Percentiles rank a stretch among this genome's conserved stretches.
phyloP scores from a whole-genome alignment of 371 early-diverging fungal species.

The Mucor ambiguus region DNA sequence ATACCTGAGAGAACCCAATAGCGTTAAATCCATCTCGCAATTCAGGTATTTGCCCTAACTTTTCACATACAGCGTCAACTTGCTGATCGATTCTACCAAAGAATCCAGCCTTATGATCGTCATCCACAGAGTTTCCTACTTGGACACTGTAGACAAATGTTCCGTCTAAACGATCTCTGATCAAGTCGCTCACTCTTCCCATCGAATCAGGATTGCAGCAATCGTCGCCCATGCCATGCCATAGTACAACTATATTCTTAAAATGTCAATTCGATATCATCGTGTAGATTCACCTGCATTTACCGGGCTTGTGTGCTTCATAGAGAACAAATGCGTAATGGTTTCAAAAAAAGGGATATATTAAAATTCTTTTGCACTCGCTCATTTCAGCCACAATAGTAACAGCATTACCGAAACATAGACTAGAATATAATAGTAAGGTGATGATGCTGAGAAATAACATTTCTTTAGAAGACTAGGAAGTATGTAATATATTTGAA shows the following conservation, averaged over 20 bases:
- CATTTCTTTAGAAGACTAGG: slow-evolving; percentile 4
- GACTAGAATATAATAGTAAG: slow-evolving; percentile 11
- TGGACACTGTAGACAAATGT: slow-evolving; percentile 78
- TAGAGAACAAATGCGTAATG: not conserved
- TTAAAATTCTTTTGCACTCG: not conserved
- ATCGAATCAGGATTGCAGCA: slow-evolving; percentile 76
- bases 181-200: slow-evolving; percentile 56
- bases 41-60: slow-evolving; percentile 55
- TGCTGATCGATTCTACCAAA: slow-evolving; percentile 82
- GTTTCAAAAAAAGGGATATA: not conserved
- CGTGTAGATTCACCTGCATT: not conserved
- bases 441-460: not conserved
- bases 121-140: slow-evolving; percentile 60
- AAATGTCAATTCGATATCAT: not conserved
- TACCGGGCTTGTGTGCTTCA: slow-evolving; percentile 15
- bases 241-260: slow-evolving; percentile 60
- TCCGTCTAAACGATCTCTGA: slow-evolving; percentile 62
- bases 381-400: slow-evolving; percentile 15
- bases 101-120: slow-evolving; percentile 81
- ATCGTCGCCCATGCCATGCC: slow-evolving; percentile 94
- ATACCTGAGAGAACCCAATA: slow-evolving; percentile 92
- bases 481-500: not conserved
- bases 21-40: slow-evolving; percentile 82
- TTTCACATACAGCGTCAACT: slow-evolving; percentile 61
- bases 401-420: slow-evolving; percentile 12